These are phyloP conservation scores for Bryoglossum gracile DNA, from an alignment of 495 filamentous ascomycete species.

Conservation along the genomic window DNA sequence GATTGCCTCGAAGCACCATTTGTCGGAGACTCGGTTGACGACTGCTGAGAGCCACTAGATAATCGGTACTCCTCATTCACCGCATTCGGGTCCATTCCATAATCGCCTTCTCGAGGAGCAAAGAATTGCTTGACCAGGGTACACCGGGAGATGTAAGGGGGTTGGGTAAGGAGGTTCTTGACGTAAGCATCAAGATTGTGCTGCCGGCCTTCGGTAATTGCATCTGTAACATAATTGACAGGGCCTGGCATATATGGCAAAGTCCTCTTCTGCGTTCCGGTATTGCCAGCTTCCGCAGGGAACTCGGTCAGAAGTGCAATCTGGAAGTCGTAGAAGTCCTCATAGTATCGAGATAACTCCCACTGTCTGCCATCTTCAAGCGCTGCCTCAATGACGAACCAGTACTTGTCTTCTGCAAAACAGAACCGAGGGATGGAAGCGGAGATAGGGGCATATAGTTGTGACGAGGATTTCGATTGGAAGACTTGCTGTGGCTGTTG, in stretches of 20 bases:
- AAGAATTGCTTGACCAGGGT: conserved; percentile 84
- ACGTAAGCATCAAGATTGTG: conserved; percentile 93
- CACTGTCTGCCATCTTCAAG: conserved; percentile 89
- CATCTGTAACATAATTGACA: conserved; percentile 95
- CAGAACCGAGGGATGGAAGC: conserved; percentile 90
- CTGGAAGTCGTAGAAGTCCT: conserved; percentile 99
- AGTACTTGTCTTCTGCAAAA: conserved; percentile 96
- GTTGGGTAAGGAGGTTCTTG: conserved; percentile 78
- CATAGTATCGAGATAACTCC: conserved; percentile 89
- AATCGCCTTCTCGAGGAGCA: conserved; percentile 80
- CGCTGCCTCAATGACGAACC: conserved; percentile 90
- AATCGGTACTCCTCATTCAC: conserved; percentile 62
- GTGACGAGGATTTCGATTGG: conserved; percentile 33
- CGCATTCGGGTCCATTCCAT: conserved; percentile 72
- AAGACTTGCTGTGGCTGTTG: conserved; percentile 24
- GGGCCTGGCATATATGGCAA: conserved; percentile 98
- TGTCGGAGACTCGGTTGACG: conserved; percentile 49
- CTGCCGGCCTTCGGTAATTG: conserved; percentile 86
- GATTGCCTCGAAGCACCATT: conserved; percentile 64
- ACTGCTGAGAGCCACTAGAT: conserved; percentile 63
- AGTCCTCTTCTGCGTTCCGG: conserved; percentile 65
- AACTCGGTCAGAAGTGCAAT: conserved; percentile 92
- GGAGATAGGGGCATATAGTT: conserved; percentile 49
- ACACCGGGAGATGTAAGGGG: conserved; percentile 74
- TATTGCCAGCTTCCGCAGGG: conserved; percentile 83